Percentiles rank a stretch among this genome's conserved stretches.
Conservation (phyloP, 2,329 filamentous ascomycete genomes). For the Reticulascus tulasneorum region DNA sequence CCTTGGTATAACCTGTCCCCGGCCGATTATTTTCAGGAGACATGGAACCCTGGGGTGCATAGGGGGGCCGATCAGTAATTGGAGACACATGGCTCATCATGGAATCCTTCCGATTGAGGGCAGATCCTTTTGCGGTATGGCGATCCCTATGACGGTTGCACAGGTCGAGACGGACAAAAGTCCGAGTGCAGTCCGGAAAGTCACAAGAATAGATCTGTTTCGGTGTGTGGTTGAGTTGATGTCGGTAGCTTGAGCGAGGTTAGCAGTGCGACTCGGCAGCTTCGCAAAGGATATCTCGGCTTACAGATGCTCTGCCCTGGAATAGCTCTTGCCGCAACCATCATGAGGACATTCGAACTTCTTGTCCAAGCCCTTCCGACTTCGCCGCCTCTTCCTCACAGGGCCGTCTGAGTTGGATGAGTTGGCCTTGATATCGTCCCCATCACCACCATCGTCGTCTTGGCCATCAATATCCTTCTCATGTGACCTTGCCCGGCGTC, state of each 20-base stretch:
- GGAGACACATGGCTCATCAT: constrained; percentile 51
- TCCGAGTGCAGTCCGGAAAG: constrained; percentile 82
- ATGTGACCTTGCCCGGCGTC: constrained; percentile 37
- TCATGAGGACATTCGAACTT: constrained; percentile 80
- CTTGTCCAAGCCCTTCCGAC: constrained; percentile 75
- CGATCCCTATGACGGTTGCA: constrained; percentile 81
- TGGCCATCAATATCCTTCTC: constrained; percentile 38
- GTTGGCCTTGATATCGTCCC: constrained; percentile 37
- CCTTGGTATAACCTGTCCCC: constrained; percentile 36
- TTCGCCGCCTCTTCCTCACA: constrained; percentile 60
- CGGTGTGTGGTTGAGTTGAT: constrained; percentile 92
- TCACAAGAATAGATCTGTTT: constrained; percentile 95
- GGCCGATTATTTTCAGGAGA: constrained; percentile 46
- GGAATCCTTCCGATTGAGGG: constrained; percentile 70
- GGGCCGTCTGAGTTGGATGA: constrained; percentile 53
- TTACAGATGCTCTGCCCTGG: constrained; percentile 90
- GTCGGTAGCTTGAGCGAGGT: constrained; percentile 59
- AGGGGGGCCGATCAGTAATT: constrained; percentile 36
- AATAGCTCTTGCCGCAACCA: constrained; percentile 94
- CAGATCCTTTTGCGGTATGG: constrained; percentile 74
- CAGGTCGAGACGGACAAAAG: constrained; percentile 90
- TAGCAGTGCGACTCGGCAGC: constrained; percentile 11
- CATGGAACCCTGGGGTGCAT: constrained; percentile 35
- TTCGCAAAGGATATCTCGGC: constrained; percentile 24
- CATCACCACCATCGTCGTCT: constrained; percentile 34